Percentiles rank a stretch among this genome's conserved stretches.
Conservation (phyloP, 192 early-diverging fungal species). For the Podila epigama region DNA sequence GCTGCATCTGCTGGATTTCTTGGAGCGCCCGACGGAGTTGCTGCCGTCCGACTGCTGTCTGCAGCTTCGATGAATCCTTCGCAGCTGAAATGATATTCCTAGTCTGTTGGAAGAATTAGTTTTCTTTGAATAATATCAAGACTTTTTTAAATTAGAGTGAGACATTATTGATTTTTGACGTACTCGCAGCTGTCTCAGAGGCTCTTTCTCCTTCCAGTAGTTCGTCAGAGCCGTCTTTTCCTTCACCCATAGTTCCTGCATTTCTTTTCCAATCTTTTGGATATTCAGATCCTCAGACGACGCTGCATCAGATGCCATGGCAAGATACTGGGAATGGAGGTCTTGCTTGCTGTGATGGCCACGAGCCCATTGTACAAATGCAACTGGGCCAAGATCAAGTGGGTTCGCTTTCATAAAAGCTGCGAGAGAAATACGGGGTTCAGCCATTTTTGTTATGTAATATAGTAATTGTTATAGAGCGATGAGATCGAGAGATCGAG, state of each 20-base stretch:
- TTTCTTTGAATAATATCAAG: too few relatives aligned
- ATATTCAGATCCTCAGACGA: constrained; percentile 16
- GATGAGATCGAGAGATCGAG: too few relatives aligned
- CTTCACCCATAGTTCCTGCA: constrained; percentile 16
- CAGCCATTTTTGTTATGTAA: too few relatives aligned
- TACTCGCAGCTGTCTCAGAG: constrained; percentile 22
- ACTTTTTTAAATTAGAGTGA: too few relatives aligned
- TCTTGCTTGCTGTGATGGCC: constrained; percentile 1
- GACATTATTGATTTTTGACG: constrained; percentile 10
- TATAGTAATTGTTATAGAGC: too few relatives aligned
- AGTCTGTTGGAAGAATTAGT: constrained; percentile 5
- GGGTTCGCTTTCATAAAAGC: constrained; percentile 14
- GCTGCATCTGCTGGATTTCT: constrained; percentile 11
- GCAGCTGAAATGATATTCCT: constrained; percentile 18
- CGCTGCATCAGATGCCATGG: constrained; percentile 8
- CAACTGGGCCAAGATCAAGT: constrained; percentile 12
- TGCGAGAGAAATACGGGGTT: too few relatives aligned
- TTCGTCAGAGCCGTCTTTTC: constrained; percentile 11
- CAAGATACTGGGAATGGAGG: constrained; percentile 16
- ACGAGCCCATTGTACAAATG: constrained; percentile 8
- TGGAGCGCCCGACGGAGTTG: constrained; percentile 23
- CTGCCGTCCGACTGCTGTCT: constrained; percentile 12
- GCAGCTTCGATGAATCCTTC: constrained; percentile 23
- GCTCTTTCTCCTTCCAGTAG: constrained; percentile 26
- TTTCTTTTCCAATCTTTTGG: constrained; percentile 6